Conservation (phyloP, 1,139 yeast genomes). For the Suhomyces coccinellae region DNA sequence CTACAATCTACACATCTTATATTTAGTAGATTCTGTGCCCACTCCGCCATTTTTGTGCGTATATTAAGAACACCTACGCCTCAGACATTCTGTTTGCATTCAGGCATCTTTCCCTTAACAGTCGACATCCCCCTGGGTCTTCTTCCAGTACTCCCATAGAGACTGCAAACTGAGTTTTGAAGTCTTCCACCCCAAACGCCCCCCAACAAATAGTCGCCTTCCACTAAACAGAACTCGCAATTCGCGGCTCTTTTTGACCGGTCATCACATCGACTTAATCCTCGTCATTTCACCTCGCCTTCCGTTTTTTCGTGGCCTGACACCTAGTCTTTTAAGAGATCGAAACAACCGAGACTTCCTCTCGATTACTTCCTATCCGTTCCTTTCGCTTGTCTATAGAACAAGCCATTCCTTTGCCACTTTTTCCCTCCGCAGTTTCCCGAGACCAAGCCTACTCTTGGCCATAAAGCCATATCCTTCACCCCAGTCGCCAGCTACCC, state of each 20-base stretch:
- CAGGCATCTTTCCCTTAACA: background rate
- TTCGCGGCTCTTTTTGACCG: background rate
- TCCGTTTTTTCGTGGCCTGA: too few relatives aligned
- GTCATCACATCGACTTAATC: background rate
- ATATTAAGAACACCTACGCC: background rate
- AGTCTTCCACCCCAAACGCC: too few relatives aligned
- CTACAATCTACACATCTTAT: conserved; percentile 4
- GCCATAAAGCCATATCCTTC: background rate
- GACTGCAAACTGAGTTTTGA: too few relatives aligned
- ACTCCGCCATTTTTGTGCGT: conserved; percentile 1
- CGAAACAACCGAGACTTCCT: too few relatives aligned
- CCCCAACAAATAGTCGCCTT: too few relatives aligned
- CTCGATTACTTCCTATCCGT: background rate
- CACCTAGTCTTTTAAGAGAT: too few relatives aligned
- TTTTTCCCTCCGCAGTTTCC: too few relatives aligned
- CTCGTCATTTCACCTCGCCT: background rate
- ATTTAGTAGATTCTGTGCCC: conserved; percentile 1
- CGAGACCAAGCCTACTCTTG: too few relatives aligned
- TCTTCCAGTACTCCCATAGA: background rate
- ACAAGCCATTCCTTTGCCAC: too few relatives aligned
- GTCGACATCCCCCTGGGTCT: background rate
- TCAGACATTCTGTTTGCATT: too few relatives aligned
- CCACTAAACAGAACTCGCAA: too few relatives aligned
- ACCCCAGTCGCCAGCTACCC: background rate
- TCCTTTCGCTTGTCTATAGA: background rate